These are phyloP conservation scores for Aspergillus caelatus DNA, from an alignment of 2,329 filamentous ascomycete genomes.

Conservation along the genomic window DNA sequence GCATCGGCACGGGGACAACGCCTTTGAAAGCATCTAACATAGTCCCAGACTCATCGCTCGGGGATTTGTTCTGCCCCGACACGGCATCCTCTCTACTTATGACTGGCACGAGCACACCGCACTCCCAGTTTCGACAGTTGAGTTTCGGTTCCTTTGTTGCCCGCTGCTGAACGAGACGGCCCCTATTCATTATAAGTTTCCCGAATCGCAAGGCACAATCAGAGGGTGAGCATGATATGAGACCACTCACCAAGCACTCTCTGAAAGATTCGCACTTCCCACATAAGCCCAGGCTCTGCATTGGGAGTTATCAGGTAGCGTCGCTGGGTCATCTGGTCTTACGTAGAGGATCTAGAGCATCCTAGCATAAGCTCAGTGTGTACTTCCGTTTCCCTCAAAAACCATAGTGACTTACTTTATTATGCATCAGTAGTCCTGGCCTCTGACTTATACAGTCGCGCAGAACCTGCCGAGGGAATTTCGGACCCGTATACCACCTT, in stretches of 20 bases:
- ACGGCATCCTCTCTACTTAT: conserved; percentile 19
- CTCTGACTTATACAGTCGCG: conserved; percentile 75
- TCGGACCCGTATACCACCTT: conserved; percentile 69
- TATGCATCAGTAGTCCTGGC: conserved; percentile 79
- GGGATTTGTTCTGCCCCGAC: background rate
- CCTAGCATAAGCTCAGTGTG: conserved; percentile 8
- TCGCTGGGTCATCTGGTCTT: conserved; percentile 30
- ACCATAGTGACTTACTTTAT: conserved; percentile 65
- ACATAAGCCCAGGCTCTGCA: conserved; percentile 76
- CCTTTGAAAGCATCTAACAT: conserved; percentile 36
- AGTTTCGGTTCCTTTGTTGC: conserved; percentile 70
- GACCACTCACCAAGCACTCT: conserved; percentile 79
- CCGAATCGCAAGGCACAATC: background rate
- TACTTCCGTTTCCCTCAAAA: background rate
- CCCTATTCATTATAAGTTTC: conserved; percentile 58
- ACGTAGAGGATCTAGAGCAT: conserved; percentile 36
- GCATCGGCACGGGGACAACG: conserved; percentile 50
- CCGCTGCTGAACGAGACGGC: conserved; percentile 72
- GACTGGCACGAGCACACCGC: conserved; percentile 77
- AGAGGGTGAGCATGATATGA: background rate
- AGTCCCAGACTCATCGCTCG: conserved; percentile 8
- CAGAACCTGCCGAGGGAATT: conserved; percentile 73
- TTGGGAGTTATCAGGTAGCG: conserved; percentile 21
- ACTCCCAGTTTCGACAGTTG: conserved; percentile 92
- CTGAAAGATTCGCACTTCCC: conserved; percentile 88